Conservation (phyloP, 345 rosid genomes). For the Pistacia atlantica region DNA sequence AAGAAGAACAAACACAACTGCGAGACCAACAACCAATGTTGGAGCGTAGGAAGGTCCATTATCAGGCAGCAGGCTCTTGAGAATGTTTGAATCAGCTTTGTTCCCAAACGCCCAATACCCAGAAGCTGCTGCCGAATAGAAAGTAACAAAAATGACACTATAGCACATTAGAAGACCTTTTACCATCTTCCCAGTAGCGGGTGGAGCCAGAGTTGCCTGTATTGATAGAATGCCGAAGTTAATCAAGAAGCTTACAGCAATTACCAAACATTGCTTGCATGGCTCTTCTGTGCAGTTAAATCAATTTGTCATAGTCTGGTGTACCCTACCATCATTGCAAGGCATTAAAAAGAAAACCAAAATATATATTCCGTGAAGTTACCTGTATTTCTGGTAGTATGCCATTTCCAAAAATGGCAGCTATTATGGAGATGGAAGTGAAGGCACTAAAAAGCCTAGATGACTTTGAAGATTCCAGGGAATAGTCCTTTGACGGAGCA, state of each 20-base stretch:
- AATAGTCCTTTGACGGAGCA: conserved; percentile 72
- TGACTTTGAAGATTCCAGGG: conserved; percentile 62
- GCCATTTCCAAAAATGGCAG: conserved; percentile 93
- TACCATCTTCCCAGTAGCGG: conserved; percentile 96
- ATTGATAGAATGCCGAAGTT: conserved; percentile 4
- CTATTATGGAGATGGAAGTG: conserved; percentile 88
- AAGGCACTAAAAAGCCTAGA: conserved; percentile 77
- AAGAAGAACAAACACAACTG: conserved; percentile 71
- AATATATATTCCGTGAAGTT: conserved; percentile 1
- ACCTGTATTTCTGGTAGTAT: conserved; percentile 97
- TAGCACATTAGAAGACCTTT: conserved; percentile 93
- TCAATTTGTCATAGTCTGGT: neutral
- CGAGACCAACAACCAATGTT: conserved; percentile 72
- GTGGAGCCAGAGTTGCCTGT: conserved; percentile 98
- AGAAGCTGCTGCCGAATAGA: conserved; percentile 79
- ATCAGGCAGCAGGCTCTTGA: conserved; percentile 86
- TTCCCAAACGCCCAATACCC: conserved; percentile 88
- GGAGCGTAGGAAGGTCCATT: conserved; percentile 81
- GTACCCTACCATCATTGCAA: neutral
- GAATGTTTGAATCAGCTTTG: conserved; percentile 74
- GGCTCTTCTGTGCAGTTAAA: neutral
- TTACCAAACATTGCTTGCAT: neutral
- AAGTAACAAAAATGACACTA: conserved; percentile 68
- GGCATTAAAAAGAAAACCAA: neutral
- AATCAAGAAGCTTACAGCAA: conserved; percentile 13